phyloP scores from a whole-genome alignment of 108 stramenopile genomes.

The Aurantiochytrium sp. region DNA sequence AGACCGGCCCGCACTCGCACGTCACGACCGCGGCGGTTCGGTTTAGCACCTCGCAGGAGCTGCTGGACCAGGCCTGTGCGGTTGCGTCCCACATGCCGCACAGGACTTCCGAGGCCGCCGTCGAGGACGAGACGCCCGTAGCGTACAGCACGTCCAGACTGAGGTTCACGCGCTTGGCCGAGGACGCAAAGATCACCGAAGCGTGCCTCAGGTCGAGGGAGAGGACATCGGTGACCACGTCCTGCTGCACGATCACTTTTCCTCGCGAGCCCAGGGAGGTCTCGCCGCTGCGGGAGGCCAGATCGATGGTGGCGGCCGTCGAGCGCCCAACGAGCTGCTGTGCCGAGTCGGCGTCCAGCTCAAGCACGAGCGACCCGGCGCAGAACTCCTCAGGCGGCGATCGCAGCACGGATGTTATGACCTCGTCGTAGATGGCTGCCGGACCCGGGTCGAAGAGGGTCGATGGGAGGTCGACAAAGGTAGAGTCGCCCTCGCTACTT shows the following conservation, averaged over 20 bases:
- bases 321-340: too few species aligned
- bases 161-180: neutral
- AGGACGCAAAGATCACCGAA: neutral
- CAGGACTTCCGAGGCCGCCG: neutral
- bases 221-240: neutral
- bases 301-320: too few species aligned
- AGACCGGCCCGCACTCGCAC: neutral
- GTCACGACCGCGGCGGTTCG: neutral
- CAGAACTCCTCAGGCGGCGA: neutral
- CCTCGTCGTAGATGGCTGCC: neutral
- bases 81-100: slow-evolving; percentile 7
- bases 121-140: neutral
- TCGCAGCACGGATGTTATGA: neutral
- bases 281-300: too few species aligned
- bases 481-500: neutral
- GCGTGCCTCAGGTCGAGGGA: neutral
- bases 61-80: neutral
- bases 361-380: too few species aligned
- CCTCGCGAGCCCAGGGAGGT: too few species aligned
- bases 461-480: neutral
- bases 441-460: neutral
- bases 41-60: neutral
- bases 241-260: neutral
- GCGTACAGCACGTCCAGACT: neutral
- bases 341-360: too few species aligned